Evolutionary conservation across 2,329 filamentous ascomycete species (phyloP).

Genomic region (Colletotrichum cereale): DNA sequence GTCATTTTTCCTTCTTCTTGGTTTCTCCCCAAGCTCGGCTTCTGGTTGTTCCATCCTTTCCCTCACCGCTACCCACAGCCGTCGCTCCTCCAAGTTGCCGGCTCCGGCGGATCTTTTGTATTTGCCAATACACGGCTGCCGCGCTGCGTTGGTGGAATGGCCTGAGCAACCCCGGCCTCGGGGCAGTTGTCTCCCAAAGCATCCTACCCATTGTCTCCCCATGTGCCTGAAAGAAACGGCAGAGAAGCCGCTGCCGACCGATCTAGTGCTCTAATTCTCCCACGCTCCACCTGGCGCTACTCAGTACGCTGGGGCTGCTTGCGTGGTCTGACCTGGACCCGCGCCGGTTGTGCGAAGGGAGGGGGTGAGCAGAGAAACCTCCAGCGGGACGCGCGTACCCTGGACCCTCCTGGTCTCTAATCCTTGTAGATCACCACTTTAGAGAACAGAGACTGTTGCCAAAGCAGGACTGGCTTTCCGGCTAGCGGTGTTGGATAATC

Average conservation of each 20-base stretch:
- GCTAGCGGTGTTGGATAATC: conserved; percentile 13
- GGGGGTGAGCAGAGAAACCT: conserved; percentile 18
- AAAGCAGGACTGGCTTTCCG: neutral
- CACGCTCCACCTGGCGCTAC: neutral
- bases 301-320: conserved; percentile 11
- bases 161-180: neutral
- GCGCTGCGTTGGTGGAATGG: conserved; percentile 10
- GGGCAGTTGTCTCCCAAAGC: neutral
- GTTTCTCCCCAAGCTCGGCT: too few relatives aligned
- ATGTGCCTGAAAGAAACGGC: neutral
- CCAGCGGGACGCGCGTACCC: conserved; percentile 38
- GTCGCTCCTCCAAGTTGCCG: conserved; percentile 33
- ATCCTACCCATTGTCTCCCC: neutral
- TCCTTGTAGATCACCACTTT: conserved; percentile 41
- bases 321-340: conserved; percentile 36
- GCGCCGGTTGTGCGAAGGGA: conserved; percentile 25
- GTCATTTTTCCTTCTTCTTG: too few relatives aligned
- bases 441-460: conserved; percentile 5
- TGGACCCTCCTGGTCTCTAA: conserved; percentile 28
- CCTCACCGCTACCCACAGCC: conserved; percentile 13
- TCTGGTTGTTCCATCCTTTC: neutral
- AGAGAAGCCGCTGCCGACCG: neutral
- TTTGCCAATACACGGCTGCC: conserved; percentile 13
- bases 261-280: conserved; percentile 11
- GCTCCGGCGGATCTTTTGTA: conserved; percentile 5